phyloP scores from a whole-genome alignment of 148 eudicot species.

The Polygonum maritimum region DNA sequence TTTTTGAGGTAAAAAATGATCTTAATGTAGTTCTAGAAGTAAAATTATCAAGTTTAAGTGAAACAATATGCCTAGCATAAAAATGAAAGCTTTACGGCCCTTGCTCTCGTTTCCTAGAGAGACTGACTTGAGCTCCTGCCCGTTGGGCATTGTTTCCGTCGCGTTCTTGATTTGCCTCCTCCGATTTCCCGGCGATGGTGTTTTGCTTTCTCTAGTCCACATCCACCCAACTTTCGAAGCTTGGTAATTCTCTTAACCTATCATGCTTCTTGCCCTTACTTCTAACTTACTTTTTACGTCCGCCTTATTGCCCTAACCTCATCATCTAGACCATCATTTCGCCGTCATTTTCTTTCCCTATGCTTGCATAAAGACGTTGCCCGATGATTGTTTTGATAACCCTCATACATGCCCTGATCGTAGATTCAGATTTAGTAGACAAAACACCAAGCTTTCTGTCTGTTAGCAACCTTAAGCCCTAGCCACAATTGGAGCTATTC shows the following conservation, averaged over 20 bases:
- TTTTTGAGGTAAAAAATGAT: no score
- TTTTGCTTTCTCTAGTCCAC: no score
- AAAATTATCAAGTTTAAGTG: no score
- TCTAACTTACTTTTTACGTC: not conserved
- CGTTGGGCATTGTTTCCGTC: no score
- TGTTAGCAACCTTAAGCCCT: not conserved
- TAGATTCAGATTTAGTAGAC: not conserved
- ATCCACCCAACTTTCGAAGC: no score
- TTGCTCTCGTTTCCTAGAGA: no score
- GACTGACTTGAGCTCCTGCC: no score
- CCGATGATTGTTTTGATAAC: not conserved
- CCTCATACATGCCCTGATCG: not conserved
- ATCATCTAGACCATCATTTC: not conserved
- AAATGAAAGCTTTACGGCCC: no score
- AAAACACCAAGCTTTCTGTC: not conserved
- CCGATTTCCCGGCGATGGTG: no score
- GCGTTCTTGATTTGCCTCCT: no score
- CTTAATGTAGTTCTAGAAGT: no score
- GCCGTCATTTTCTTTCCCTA: not conserved
- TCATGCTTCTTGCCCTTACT: not conserved
- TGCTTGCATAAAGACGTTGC: not conserved
- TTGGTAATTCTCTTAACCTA: not conserved
- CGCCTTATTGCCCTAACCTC: not conserved
- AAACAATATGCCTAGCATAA: no score
- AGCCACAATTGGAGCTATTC: not conserved